These are phyloP conservation scores for Cladochytrium replicatum DNA, from an alignment of 192 early-diverging fungal species.

Conservation along the genomic window DNA sequence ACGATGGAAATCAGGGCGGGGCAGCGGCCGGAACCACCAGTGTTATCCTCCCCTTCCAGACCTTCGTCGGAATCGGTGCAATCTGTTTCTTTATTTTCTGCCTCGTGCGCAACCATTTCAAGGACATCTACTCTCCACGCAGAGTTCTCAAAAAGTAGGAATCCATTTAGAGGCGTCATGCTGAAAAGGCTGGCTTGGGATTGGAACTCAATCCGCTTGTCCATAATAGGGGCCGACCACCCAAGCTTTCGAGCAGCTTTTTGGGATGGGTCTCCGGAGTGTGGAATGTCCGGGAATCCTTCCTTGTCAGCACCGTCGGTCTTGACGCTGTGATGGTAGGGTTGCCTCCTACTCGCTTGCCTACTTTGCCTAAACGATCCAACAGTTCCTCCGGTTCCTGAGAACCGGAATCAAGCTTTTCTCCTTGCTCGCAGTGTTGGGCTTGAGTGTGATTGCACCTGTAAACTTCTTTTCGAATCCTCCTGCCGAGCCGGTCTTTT, in stretches of 20 bases:
- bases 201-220: too few relatives aligned
- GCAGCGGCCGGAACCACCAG: too few relatives aligned
- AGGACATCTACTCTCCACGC: slow-evolving; percentile 39
- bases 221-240: slow-evolving; percentile 35
- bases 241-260: slow-evolving; percentile 21
- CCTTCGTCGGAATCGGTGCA: slow-evolving; percentile 30
- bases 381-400: slow-evolving; percentile 39
- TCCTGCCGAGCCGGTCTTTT: slow-evolving; percentile 15
- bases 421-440: slow-evolving; percentile 26
- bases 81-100: slow-evolving; percentile 35
- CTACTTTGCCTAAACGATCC: too few relatives aligned
- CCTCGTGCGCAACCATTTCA: slow-evolving; percentile 24
- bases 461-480: slow-evolving; percentile 42
- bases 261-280: slow-evolving; percentile 28
- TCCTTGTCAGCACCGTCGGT: slow-evolving; percentile 36
- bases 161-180: background rate
- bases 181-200: background rate
- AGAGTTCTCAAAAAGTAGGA: slow-evolving; percentile 21
- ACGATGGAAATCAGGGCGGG: too few relatives aligned
- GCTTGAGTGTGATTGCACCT: slow-evolving; percentile 31
- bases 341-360: background rate
- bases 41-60: slow-evolving; percentile 22
- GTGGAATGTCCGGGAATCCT: slow-evolving; percentile 19
- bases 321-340: slow-evolving; percentile 36
- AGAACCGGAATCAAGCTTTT: slow-evolving; percentile 34